A percentile compares a stretch with the other conserved stretches of the same genome.
Conservation (phyloP, 805 yeast species). For the Yamadazyma ubonensis region DNA sequence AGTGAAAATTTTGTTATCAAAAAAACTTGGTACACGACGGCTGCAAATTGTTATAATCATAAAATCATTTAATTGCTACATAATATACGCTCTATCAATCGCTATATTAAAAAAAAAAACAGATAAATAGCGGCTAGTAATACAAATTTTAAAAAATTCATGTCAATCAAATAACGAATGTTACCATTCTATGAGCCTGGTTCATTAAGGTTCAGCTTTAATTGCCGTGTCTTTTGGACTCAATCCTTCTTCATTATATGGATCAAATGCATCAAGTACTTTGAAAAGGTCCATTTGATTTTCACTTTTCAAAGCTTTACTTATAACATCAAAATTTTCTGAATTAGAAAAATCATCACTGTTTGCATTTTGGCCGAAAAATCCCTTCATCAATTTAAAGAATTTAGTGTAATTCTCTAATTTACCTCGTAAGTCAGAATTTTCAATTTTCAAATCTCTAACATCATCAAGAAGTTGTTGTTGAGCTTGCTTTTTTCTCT, state of each 20-base stretch:
- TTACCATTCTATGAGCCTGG: no score
- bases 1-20: neutral
- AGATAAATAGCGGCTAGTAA: neutral
- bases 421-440: constrained; percentile 9
- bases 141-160: neutral
- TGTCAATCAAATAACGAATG: neutral
- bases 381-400: constrained; percentile 12
- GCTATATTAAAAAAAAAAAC: neutral
- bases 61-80: no score
- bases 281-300: constrained; percentile 11
- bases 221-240: neutral
- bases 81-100: neutral
- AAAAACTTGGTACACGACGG: neutral
- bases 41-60: no score
- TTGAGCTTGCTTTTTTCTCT: constrained; percentile 67
- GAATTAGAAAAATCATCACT: constrained; percentile 11
- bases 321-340: constrained; percentile 13
- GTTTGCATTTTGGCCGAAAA: constrained; percentile 10
- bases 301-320: constrained; percentile 13
- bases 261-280: constrained; percentile 7
- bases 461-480: constrained; percentile 62
- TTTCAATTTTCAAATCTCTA: constrained; percentile 45
- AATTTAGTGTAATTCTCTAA: constrained; percentile 13
- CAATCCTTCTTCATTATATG: neutral
- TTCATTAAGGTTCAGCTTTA: constrained; percentile 1